phyloP scores from a whole-genome alignment of 441 rosid genomes.

The Syzygium malaccense region DNA sequence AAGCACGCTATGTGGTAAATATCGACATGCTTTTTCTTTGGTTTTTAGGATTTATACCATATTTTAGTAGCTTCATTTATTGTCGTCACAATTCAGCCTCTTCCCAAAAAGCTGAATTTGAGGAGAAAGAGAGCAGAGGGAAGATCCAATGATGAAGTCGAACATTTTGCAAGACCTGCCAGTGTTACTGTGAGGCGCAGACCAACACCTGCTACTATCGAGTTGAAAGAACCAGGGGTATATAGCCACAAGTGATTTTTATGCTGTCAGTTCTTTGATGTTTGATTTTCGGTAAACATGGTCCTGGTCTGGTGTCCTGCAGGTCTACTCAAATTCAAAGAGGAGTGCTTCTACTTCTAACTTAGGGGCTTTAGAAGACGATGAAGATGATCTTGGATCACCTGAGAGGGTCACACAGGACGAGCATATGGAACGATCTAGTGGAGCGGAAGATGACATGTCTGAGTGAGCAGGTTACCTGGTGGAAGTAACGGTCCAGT shows the following conservation, averaged over 20 bases:
- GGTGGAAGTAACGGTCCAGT: background rate
- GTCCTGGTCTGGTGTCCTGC: background rate
- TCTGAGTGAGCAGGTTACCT: conserved; percentile 37
- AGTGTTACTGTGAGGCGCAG: conserved; percentile 67
- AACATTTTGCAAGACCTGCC: conserved; percentile 80
- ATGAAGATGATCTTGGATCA: conserved; percentile 46
- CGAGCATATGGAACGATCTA: conserved; percentile 40
- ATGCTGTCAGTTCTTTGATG: background rate
- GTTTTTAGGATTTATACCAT: background rate
- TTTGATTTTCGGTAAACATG: conserved; percentile 1
- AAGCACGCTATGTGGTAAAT: conserved; percentile 80
- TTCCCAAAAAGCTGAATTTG: conserved; percentile 70
- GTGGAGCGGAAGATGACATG: conserved; percentile 65
- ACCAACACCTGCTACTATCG: conserved; percentile 46
- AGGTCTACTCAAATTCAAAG: conserved; percentile 48
- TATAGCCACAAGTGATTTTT: conserved; percentile 14
- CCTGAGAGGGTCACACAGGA: conserved; percentile 25
- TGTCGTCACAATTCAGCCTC: conserved; percentile 52
- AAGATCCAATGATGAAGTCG: conserved; percentile 73
- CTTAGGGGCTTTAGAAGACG: conserved; percentile 41
- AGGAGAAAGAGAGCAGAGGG: conserved; percentile 91
- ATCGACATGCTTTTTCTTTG: background rate
- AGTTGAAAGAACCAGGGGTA: conserved; percentile 70
- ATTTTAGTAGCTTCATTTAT: background rate
- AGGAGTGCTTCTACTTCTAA: conserved; percentile 38